These are phyloP conservation scores for Lepidium sativum DNA, from an alignment of 345 rosid genomes.

Conservation along the genomic window DNA sequence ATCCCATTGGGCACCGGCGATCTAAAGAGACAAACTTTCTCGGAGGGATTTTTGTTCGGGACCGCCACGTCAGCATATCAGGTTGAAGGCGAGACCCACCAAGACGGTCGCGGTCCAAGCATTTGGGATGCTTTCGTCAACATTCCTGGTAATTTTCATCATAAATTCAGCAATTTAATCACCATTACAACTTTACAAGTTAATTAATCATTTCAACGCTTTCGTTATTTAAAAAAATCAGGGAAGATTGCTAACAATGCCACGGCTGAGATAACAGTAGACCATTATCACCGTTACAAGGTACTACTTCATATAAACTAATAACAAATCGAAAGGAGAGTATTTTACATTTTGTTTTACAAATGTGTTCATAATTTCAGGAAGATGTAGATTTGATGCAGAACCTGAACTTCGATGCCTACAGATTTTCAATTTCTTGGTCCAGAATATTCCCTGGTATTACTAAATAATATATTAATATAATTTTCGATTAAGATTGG, in stretches of 20 bases:
- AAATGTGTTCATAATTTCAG: constrained; percentile 25
- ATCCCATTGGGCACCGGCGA: constrained; percentile 45
- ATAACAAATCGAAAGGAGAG: not conserved
- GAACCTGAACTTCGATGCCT: constrained; percentile 78
- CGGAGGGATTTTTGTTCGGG: constrained; percentile 62
- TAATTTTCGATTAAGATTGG: not conserved
- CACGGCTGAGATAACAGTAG: constrained; percentile 75
- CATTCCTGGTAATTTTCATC: constrained; percentile 40
- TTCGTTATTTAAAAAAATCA: constrained; percentile 7
- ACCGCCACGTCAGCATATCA: constrained; percentile 86
- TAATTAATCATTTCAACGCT: not conserved
- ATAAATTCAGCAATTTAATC: not conserved
- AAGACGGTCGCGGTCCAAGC: constrained; percentile 90
- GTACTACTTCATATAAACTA: constrained; percentile 19
- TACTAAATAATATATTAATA: not conserved
- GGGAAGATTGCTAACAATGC: constrained; percentile 69
- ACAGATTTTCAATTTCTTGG: constrained; percentile 97
- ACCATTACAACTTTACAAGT: not conserved
- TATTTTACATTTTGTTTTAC: not conserved
- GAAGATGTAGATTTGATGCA: constrained; percentile 77
- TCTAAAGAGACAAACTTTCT: constrained; percentile 42
- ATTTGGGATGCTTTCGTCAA: constrained; percentile 73
- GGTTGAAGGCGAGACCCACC: constrained; percentile 74
- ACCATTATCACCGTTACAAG: constrained; percentile 87
- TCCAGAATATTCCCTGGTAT: constrained; percentile 93